Conservation (phyloP, 768 basidiomycete genomes). For the Lepiota venenata region DNA sequence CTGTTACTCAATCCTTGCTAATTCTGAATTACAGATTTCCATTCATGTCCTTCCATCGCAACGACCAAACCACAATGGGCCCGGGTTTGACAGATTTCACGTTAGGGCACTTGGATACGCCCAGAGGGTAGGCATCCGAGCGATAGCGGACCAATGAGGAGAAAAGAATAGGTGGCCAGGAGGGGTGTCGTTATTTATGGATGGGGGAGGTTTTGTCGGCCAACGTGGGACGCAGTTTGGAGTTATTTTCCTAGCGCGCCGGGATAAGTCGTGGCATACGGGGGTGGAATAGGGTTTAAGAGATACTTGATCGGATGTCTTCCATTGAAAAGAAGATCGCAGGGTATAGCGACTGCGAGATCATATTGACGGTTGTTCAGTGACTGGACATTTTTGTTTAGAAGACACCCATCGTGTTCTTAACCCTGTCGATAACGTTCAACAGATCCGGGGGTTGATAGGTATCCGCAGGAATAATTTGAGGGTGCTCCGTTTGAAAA, state of each 20-base stretch:
- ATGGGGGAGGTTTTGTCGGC: background rate
- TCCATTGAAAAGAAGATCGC: background rate
- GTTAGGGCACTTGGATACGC: background rate
- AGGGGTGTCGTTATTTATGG: slow-evolving; percentile 1
- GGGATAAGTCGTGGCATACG: background rate
- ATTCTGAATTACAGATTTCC: background rate
- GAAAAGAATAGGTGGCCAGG: background rate
- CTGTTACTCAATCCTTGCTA: background rate
- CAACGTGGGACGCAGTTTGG: slow-evolving; percentile 2
- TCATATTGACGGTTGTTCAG: background rate
- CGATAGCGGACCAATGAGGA: slow-evolving; percentile 1
- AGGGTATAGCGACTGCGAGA: background rate
- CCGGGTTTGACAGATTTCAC: background rate
- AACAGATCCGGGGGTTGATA: too few relatives aligned
- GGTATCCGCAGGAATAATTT: too few relatives aligned
- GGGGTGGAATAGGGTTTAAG: background rate
- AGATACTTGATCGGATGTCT: slow-evolving; percentile 2
- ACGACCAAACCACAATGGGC: background rate
- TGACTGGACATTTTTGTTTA: background rate
- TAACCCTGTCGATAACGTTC: background rate
- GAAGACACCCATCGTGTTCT: background rate
- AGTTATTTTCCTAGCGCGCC: background rate
- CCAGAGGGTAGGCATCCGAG: background rate
- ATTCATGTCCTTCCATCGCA: background rate
- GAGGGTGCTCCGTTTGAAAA: too few relatives aligned